These are phyloP conservation scores for Cryptococcus sp. DNA, from an alignment of 1,284 basidiomycete genomes.

Conservation along the genomic window DNA sequence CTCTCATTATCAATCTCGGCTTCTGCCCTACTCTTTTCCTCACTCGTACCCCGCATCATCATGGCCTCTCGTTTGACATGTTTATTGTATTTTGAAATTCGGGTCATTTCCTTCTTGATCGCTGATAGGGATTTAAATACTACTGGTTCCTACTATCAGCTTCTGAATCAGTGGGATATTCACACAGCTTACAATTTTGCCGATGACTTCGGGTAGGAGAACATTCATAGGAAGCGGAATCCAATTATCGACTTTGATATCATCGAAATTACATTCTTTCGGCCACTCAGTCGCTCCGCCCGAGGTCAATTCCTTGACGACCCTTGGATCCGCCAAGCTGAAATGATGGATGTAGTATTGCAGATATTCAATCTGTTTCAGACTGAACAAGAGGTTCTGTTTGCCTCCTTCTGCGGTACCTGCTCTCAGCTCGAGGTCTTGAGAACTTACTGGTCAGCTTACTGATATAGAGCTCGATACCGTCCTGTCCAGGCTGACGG, in stretches of 20 bases:
- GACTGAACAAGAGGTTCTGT: slow-evolving; percentile 68
- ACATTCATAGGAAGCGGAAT: slow-evolving; percentile 16
- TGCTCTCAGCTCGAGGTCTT: slow-evolving; percentile 1
- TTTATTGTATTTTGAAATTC: slow-evolving; percentile 4
- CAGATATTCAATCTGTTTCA: slow-evolving; percentile 75
- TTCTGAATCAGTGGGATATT: neutral
- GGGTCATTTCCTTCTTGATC: slow-evolving; percentile 6
- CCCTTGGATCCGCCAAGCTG: slow-evolving; percentile 15
- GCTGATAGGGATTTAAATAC: neutral
- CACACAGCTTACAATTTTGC: slow-evolving; percentile 9
- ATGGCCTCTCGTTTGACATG: slow-evolving; percentile 3
- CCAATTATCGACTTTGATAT: slow-evolving; percentile 14
- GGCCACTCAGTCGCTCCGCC: slow-evolving; percentile 1
- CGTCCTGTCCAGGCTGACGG: slow-evolving; percentile 57
- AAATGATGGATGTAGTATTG: slow-evolving; percentile 76
- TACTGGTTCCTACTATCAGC: slow-evolving; percentile 8
- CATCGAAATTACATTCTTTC: neutral
- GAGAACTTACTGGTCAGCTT: neutral
- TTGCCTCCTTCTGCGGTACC: slow-evolving; percentile 53
- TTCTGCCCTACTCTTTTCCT: slow-evolving; percentile 2
- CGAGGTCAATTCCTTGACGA: slow-evolving; percentile 2
- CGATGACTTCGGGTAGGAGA: slow-evolving; percentile 1
- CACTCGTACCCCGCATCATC: slow-evolving; percentile 1
- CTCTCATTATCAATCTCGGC: slow-evolving; percentile 19
- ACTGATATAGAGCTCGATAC: slow-evolving; percentile 70